A percentile compares a stretch with the other conserved stretches of the same genome.
Evolutionary conservation across 2,329 filamentous ascomycete genomes (phyloP).

Genomic region (Penicillium italicum): DNA sequence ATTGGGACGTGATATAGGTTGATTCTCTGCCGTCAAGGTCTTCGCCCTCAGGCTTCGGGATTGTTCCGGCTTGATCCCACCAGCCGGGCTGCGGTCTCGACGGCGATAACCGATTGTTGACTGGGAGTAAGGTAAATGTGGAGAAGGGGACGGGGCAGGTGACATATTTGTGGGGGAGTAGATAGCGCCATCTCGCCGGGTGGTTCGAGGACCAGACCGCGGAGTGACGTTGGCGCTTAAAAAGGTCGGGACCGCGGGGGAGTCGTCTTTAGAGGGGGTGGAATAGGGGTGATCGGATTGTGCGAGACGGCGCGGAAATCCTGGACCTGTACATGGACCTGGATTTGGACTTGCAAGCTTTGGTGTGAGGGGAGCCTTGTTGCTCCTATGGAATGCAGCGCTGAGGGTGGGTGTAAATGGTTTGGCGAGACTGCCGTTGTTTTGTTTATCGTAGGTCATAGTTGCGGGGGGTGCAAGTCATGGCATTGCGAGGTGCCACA

Average conservation of each 20-base stretch:
- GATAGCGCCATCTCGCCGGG: slow-evolving; percentile 64
- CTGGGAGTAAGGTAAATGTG: slow-evolving; percentile 30
- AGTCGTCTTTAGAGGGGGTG: slow-evolving; percentile 45
- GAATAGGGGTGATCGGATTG: slow-evolving; percentile 34
- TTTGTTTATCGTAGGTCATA: slow-evolving; percentile 53
- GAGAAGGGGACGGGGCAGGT: slow-evolving; percentile 25
- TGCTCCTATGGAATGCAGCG: slow-evolving; percentile 56
- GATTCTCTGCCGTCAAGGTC: slow-evolving; percentile 38
- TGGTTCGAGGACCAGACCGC: slow-evolving; percentile 69
- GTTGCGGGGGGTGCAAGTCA: slow-evolving; percentile 44
- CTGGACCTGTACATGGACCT: slow-evolving; percentile 10
- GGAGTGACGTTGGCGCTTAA: slow-evolving; percentile 71
- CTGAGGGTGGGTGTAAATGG: slow-evolving; percentile 67
- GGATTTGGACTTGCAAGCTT: slow-evolving; percentile 50
- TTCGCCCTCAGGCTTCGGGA: slow-evolving; percentile 35
- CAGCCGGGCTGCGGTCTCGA: slow-evolving; percentile 38
- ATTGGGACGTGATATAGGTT: slow-evolving; percentile 30
- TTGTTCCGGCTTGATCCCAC: slow-evolving; percentile 30
- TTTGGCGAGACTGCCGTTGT: slow-evolving; percentile 49
- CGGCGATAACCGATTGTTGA: slow-evolving; percentile 25
- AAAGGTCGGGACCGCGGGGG: slow-evolving; percentile 54
- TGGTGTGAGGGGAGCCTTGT: slow-evolving; percentile 57
- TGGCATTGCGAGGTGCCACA: slow-evolving; percentile 42
- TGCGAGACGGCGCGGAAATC: slow-evolving; percentile 33
- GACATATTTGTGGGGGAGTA: slow-evolving; percentile 61